Evolutionary conservation across 306 rosid species (phyloP).

Genomic region (Fragaria ananassa): DNA sequence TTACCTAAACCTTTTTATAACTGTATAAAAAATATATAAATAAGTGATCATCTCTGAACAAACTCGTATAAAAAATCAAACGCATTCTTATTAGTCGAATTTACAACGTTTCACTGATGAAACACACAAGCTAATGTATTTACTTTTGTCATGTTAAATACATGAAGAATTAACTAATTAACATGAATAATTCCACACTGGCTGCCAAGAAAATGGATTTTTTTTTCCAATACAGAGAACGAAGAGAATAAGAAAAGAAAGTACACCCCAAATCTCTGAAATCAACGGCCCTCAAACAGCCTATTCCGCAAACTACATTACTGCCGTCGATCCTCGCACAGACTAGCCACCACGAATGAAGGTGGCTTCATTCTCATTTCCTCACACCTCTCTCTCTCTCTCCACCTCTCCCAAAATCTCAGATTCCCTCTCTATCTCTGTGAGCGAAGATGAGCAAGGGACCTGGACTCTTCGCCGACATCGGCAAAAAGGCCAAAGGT

Average conservation of each 20-base stretch:
- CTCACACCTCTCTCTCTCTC: constrained; percentile 18
- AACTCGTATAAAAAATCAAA: no score
- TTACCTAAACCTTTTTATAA: no score
- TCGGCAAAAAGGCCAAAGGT: constrained; percentile 93
- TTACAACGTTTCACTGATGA: no score
- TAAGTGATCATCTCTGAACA: no score
- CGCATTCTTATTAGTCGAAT: no score
- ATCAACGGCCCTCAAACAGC: constrained; percentile 28
- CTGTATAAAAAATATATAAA: no score
- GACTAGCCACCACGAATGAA: constrained; percentile 22
- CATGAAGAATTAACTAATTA: no score
- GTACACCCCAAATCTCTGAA: background rate
- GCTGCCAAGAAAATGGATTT: background rate
- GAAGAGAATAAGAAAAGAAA: background rate
- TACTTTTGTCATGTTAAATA: no score
- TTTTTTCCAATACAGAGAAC: background rate
- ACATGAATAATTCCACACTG: background rate
- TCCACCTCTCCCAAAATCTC: constrained; percentile 7
- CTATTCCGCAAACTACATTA: background rate
- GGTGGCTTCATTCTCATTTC: constrained; percentile 25
- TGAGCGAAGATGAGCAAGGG: constrained; percentile 79
- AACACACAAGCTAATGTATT: no score
- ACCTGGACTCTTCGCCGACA: constrained; percentile 79
- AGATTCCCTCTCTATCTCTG: constrained; percentile 25
- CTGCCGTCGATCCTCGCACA: constrained; percentile 24